These are phyloP conservation scores for Gillenia trifoliata DNA, from an alignment of 306 rosid species.

Conservation along the genomic window DNA sequence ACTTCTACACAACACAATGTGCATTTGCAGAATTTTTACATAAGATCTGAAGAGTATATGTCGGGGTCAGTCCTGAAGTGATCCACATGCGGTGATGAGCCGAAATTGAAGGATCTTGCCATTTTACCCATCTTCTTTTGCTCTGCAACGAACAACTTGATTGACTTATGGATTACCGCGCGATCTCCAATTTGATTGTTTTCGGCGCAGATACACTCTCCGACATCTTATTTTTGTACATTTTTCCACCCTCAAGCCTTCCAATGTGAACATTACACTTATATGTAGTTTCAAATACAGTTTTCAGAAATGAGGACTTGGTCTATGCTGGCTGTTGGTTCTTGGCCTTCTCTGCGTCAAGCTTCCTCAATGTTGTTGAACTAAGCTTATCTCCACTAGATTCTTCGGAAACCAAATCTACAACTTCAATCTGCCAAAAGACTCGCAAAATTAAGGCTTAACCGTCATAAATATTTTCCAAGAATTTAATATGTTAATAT, in stretches of 20 bases:
- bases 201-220: background rate
- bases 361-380: constrained; percentile 64
- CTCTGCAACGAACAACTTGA: constrained; percentile 62
- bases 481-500: background rate
- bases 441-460: constrained; percentile 13
- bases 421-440: constrained; percentile 85
- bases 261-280: background rate
- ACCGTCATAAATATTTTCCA: background rate
- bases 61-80: constrained; percentile 67
- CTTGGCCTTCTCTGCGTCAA: constrained; percentile 64
- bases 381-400: constrained; percentile 69
- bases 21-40: no score
- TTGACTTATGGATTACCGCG: constrained; percentile 13
- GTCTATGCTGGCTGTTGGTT: constrained; percentile 14
- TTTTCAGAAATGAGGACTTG: background rate
- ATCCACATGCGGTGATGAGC: constrained; percentile 77
- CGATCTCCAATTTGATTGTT: background rate
- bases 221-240: background rate
- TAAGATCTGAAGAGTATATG: constrained; percentile 51
- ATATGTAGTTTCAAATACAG: background rate
- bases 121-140: constrained; percentile 52
- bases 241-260: background rate
- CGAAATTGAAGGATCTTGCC: constrained; percentile 54
- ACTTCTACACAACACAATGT: background rate
- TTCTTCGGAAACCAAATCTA: constrained; percentile 63